phyloP scores from a whole-genome alignment of 768 basidiomycete species.

The Rhizopogon sp. region DNA sequence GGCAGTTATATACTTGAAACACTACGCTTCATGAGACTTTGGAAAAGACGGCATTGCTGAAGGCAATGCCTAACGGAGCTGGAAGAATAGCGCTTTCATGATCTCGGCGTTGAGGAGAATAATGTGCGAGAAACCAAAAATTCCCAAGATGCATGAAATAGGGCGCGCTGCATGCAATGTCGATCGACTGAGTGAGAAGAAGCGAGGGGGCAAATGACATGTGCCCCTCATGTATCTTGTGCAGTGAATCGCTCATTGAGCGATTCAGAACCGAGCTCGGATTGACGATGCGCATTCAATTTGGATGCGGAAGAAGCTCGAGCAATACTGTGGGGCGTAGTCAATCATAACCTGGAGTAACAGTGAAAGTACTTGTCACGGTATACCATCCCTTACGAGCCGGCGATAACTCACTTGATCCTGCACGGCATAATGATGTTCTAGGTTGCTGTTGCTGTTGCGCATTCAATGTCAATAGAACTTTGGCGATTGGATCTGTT shows the following conservation, averaged over 20 bases:
- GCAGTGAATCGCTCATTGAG: conserved; percentile 27
- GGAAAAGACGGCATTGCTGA: conserved; percentile 14
- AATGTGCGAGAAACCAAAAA: conserved; percentile 17
- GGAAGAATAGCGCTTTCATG: conserved; percentile 19
- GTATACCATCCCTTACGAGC: neutral
- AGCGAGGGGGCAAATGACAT: conserved; percentile 25
- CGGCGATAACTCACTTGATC: neutral
- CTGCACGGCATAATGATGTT: neutral
- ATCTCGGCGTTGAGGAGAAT: conserved; percentile 26
- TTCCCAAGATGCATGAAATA: conserved; percentile 25
- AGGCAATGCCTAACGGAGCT: conserved; percentile 26
- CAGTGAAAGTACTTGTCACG: neutral
- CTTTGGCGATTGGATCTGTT: conserved; percentile 1
- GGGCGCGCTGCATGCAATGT: conserved; percentile 27
- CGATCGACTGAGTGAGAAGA: conserved; percentile 30
- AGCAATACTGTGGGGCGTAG: neutral
- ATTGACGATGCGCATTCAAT: neutral
- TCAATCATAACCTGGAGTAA: neutral
- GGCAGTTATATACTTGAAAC: conserved; percentile 19
- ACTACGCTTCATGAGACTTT: neutral
- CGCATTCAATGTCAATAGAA: neutral
- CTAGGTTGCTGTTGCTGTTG: too few species aligned
- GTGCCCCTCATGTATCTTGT: conserved; percentile 32
- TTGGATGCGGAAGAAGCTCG: neutral
- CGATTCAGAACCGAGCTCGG: conserved; percentile 13